Conservation (phyloP, 805 yeast genomes). For the Metschnikowia colocasiae region DNA sequence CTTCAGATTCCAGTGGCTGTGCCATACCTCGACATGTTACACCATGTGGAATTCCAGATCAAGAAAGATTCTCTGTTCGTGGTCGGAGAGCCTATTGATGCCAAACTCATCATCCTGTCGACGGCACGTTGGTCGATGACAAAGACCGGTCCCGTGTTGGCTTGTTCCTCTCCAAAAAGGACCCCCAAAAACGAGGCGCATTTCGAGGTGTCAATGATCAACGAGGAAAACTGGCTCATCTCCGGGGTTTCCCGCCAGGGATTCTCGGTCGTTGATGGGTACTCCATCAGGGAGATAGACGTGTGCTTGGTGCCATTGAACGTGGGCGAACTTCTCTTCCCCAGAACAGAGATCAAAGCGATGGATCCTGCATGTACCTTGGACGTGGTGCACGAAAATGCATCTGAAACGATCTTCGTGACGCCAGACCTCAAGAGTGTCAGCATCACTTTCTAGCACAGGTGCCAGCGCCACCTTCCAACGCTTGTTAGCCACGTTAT, state of each 20-base stretch:
- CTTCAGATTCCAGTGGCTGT: constrained; percentile 56
- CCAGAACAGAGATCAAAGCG: constrained; percentile 47
- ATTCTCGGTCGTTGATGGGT: constrained; percentile 36
- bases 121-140: constrained; percentile 41
- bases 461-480: background rate
- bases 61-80: constrained; percentile 37
- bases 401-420: constrained; percentile 63
- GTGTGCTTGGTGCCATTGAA: constrained; percentile 68
- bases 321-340: constrained; percentile 68
- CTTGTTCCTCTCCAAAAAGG: constrained; percentile 14
- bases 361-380: constrained; percentile 33
- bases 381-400: constrained; percentile 66
- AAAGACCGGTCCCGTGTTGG: constrained; percentile 6
- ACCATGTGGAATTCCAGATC: constrained; percentile 48
- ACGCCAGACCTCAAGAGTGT: constrained; percentile 66
- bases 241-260: constrained; percentile 63
- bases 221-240: constrained; percentile 74
- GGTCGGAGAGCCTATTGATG: constrained; percentile 62
- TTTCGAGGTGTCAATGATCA: constrained; percentile 46
- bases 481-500: background rate
- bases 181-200: constrained; percentile 12
- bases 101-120: constrained; percentile 42
- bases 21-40: constrained; percentile 59
- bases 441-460: constrained; percentile 49
- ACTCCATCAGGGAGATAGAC: constrained; percentile 21